Evolutionary conservation across 2,329 filamentous ascomycete species (phyloP).

Genomic region (Cyanodermella asteris): DNA sequence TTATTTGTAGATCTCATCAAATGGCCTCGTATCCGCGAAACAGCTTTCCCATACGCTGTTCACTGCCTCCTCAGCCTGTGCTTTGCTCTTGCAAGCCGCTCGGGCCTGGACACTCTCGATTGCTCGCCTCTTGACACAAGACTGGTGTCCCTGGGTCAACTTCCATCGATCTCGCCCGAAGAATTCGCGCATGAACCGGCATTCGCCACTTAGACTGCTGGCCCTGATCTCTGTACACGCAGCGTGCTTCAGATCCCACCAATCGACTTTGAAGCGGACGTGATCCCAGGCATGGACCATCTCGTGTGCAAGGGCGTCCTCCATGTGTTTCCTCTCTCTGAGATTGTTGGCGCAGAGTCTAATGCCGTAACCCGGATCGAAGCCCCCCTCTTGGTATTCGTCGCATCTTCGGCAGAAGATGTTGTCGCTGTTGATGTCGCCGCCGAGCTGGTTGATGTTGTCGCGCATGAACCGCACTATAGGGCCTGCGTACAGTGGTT

Average conservation of each 20-base stretch:
- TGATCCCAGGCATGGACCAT: constrained; percentile 97
- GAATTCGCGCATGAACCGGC: constrained; percentile 70
- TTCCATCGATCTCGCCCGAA: constrained; percentile 70
- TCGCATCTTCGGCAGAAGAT: constrained; percentile 68
- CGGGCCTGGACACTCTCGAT: constrained; percentile 57
- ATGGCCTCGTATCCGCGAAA: constrained; percentile 80
- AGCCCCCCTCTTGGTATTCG: constrained; percentile 54
- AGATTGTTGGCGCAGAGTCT: constrained; percentile 84
- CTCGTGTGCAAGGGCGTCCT: constrained; percentile 83
- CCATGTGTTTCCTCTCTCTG: constrained; percentile 54
- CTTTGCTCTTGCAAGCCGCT: constrained; percentile 63
- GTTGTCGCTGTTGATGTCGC: constrained; percentile 48
- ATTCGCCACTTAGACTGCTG: constrained; percentile 81
- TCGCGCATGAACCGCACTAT: constrained; percentile 70
- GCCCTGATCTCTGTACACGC: constrained; percentile 95
- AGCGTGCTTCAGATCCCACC: constrained; percentile 62
- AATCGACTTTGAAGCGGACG: constrained; percentile 74
- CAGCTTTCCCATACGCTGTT: constrained; percentile 99
- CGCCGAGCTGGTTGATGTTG: constrained; percentile 60
- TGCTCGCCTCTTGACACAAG: constrained; percentile 68
- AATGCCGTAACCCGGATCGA: constrained; percentile 70
- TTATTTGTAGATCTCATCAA: constrained; percentile 80
- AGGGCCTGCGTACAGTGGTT: constrained; percentile 28
- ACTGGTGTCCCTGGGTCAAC: constrained; percentile 78
- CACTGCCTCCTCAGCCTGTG: constrained; percentile 68